Conservation (phyloP, 768 basidiomycete species). For the Suillus occidentalis region DNA sequence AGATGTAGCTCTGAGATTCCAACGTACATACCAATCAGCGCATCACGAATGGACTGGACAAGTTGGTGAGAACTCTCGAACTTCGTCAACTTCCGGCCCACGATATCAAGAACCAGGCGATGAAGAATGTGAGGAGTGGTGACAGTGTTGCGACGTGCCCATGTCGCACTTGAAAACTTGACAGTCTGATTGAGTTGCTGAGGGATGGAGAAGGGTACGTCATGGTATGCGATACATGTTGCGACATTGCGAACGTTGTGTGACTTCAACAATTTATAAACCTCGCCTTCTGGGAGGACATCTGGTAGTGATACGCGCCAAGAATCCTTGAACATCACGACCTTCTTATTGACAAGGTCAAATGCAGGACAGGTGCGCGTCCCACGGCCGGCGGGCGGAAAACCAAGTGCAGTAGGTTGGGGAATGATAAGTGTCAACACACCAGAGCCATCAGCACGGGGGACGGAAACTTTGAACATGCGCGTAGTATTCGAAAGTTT, state of each 20-base stretch:
- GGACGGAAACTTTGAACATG: background rate
- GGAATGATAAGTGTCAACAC: background rate
- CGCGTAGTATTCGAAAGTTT: background rate
- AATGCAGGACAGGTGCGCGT: too few species aligned
- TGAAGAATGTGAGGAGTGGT: conserved; percentile 2
- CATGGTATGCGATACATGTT: background rate
- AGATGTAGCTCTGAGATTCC: background rate
- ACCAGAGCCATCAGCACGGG: background rate
- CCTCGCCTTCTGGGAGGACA: conserved; percentile 5
- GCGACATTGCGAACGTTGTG: background rate
- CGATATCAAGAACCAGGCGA: background rate
- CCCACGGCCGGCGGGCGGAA: too few species aligned
- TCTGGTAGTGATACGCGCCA: background rate
- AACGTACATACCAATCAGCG: background rate
- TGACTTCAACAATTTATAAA: background rate
- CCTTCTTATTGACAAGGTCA: too few species aligned
- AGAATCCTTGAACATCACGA: conserved; percentile 6
- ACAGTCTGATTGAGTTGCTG: background rate
- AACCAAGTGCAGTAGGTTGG: too few species aligned
- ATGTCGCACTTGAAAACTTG: background rate
- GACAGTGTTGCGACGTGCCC: background rate
- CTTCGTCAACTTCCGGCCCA: background rate
- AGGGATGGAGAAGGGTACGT: background rate
- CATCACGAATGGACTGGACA: conserved; percentile 5
- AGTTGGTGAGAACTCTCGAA: conserved; percentile 1